These are phyloP conservation scores for Eutrema heterophyllum DNA, from an alignment of 345 rosid species.

Conservation along the genomic window DNA sequence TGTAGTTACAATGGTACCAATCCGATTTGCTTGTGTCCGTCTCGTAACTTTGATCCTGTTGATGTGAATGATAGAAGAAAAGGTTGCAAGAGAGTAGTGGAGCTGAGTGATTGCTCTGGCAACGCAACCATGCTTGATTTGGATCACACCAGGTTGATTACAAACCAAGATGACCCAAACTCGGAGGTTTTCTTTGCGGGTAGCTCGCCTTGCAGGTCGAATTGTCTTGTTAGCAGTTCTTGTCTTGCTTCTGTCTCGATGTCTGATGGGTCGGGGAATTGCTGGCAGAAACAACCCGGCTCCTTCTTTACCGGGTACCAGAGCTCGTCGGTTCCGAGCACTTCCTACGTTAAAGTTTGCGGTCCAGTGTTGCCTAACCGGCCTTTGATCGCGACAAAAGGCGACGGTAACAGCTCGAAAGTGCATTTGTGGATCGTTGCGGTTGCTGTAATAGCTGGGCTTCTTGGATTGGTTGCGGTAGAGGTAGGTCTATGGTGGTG, in stretches of 20 bases:
- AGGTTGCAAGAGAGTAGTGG: conserved; percentile 56
- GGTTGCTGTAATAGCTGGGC: conserved; percentile 26
- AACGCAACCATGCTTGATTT: conserved; percentile 46
- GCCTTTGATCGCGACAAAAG: neutral
- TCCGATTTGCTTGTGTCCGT: conserved; percentile 60
- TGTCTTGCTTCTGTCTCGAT: conserved; percentile 52
- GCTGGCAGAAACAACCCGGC: conserved; percentile 48
- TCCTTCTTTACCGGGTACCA: conserved; percentile 52
- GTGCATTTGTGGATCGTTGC: conserved; percentile 37
- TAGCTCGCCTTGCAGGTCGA: conserved; percentile 42
- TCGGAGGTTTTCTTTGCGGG: conserved; percentile 33
- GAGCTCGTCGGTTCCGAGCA: conserved; percentile 42
- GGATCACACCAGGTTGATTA: conserved; percentile 37
- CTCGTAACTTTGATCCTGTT: conserved; percentile 48
- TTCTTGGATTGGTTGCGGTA: conserved; percentile 35
- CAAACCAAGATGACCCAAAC: conserved; percentile 27
- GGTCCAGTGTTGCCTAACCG: conserved; percentile 42
- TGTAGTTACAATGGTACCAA: conserved; percentile 43
- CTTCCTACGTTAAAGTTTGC: conserved; percentile 59
- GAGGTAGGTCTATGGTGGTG: conserved; percentile 50
- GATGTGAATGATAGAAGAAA: conserved; percentile 43
- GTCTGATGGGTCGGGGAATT: conserved; percentile 56
- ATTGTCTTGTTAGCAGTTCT: conserved; percentile 39
- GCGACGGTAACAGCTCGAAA: conserved; percentile 18
- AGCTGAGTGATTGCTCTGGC: conserved; percentile 43